Percentiles rank a stretch among this genome's conserved stretches.
Conservation (phyloP, 192 early-diverging fungal species). For the Coemansia sp. region DNA sequence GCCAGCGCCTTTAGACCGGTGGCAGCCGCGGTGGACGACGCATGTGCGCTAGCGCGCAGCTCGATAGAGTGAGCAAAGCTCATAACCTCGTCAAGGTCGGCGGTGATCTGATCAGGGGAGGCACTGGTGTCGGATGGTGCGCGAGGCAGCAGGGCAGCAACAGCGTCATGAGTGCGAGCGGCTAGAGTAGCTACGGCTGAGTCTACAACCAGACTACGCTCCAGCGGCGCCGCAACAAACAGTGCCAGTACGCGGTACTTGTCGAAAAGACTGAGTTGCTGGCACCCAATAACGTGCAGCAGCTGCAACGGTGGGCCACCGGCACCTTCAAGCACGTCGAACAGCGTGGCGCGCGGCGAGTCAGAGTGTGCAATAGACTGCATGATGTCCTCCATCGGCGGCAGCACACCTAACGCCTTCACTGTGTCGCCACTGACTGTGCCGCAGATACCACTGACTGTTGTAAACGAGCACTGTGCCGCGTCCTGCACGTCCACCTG, state of each 20-base stretch:
- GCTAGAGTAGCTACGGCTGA: slow-evolving; percentile 47
- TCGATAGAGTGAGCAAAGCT: slow-evolving; percentile 34
- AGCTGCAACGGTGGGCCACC: slow-evolving; percentile 21
- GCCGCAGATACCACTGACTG: slow-evolving; percentile 43
- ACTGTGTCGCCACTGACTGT: slow-evolving; percentile 29
- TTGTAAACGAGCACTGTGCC: slow-evolving; percentile 29
- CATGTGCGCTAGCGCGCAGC: slow-evolving; percentile 7
- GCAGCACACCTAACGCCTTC: slow-evolving; percentile 41
- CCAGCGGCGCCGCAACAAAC: slow-evolving; percentile 24
- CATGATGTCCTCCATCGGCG: slow-evolving; percentile 49
- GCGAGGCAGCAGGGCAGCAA: slow-evolving; percentile 27
- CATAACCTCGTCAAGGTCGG: slow-evolving; percentile 43
- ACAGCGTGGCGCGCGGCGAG: slow-evolving; percentile 38
- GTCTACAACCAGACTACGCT: slow-evolving; percentile 40
- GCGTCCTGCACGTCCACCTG: neutral
- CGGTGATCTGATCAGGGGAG: slow-evolving; percentile 19
- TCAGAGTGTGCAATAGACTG: slow-evolving; percentile 25
- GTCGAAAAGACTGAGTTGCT: slow-evolving; percentile 24
- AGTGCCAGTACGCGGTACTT: slow-evolving; percentile 21
- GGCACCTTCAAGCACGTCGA: slow-evolving; percentile 39
- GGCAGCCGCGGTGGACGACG: neutral
- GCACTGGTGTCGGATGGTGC: slow-evolving; percentile 22
- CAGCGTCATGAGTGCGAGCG: slow-evolving; percentile 22
- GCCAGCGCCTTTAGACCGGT: slow-evolving; percentile 9
- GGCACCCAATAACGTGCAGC: slow-evolving; percentile 11